A percentile compares a stretch with the other conserved stretches of the same genome.
Evolutionary conservation across 164 flowering plant genomes (phyloP).

Genomic region (Cinnamomum micranthum): DNA sequence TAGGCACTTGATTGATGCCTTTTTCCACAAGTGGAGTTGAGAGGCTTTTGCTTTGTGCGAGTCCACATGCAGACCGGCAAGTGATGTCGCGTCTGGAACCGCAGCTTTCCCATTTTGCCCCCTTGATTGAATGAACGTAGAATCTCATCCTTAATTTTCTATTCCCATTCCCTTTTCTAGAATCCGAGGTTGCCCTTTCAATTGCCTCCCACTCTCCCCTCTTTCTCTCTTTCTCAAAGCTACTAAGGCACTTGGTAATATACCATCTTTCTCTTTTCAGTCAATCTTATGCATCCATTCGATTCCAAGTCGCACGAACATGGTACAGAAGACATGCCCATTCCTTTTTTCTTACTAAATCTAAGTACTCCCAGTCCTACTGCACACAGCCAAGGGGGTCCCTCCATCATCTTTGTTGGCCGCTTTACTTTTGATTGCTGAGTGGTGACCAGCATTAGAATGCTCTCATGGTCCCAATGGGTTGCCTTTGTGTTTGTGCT

Average conservation of each 20-base stretch:
- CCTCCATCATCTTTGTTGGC: too few species aligned
- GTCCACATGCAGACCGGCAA: not conserved
- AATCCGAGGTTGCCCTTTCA: conserved; percentile 25
- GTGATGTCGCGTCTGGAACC: not conserved
- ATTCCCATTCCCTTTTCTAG: conserved; percentile 15
- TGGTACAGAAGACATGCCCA: too few species aligned
- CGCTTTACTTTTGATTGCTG: too few species aligned
- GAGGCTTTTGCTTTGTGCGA: not conserved
- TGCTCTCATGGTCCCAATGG: too few species aligned
- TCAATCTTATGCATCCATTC: not conserved
- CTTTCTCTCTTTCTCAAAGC: too few species aligned
- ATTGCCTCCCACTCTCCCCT: not conserved
- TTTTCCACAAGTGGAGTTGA: not conserved
- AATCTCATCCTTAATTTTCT: not conserved
- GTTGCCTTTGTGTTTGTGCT: too few species aligned
- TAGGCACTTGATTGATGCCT: not conserved
- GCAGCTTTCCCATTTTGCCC: not conserved
- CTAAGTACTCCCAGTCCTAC: too few species aligned
- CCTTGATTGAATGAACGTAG: conserved; percentile 1
- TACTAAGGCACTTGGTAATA: too few species aligned
- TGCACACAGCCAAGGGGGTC: too few species aligned
- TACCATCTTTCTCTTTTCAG: conserved; percentile 1
- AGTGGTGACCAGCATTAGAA: too few species aligned
- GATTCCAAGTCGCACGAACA: not conserved
- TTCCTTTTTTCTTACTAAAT: too few species aligned